Base-by-base conservation (phyloP, 257 asterid species). In the Solanum rostratum region DNA sequence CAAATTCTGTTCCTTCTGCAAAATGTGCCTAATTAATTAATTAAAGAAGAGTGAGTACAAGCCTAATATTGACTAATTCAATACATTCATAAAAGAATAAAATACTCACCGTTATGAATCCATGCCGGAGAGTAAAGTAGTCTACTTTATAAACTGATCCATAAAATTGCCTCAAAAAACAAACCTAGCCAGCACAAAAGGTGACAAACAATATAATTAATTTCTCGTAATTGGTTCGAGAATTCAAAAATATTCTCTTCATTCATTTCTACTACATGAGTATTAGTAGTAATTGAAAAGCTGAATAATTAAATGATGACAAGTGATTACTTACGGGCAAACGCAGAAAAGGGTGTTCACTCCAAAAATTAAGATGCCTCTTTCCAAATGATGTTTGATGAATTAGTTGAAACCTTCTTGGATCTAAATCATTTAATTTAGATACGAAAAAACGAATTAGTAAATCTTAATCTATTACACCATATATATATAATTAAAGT, bases 351-450 rank as follows among this genome's bases (percentile, higher is more conserved):
- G 89, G 84, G 84, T 85, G 83, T 76, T 89, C 91, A 81, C 94
- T 92, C 98, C 95, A 94, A 74, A 57, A 90, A 78, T 86, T 90
- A 37, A 94, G 94, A 88, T 94, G 98, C 71, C 97, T 86, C 86
- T 88, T 89, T 84, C 97, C 97, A 78, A 94, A 92, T 33, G 96
- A 89, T 24, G 97, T 94, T 87, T 93, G 97, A 88, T 91, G 96
- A 66, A 91, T 87, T 70, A 94, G 88, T 80, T 88, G 93, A 88
- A 94, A 92, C 88, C 98, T 92, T 78, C 92, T 84, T 6, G 95
- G 92, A 89, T 94, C 98, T 92, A 83, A 22, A 62, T 10, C 14
- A 63, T 24, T 63, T 33, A 3, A 27, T 2, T 57, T 20, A 6
- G 1, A 62, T 18, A 62, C 37, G 39, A 62, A 62, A n/a, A 24